phyloP scores from a whole-genome alignment of 2,329 filamentous ascomycete genomes.

The Colletotrichum karsti region DNA sequence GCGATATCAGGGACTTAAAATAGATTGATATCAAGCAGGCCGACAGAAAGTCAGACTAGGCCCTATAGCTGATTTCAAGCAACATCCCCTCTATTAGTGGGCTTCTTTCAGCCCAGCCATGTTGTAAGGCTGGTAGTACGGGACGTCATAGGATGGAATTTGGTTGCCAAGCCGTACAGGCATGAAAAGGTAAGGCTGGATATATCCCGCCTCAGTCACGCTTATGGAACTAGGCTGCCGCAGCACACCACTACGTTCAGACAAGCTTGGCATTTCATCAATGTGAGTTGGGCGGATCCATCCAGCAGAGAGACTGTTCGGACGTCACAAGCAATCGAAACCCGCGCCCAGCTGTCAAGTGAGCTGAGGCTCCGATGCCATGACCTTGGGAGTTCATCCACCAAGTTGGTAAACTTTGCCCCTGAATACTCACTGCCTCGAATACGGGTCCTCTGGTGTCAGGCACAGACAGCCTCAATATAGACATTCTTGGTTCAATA shows the following conservation, averaged over 20 bases:
- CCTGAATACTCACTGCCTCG: neutral
- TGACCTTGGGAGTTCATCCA: neutral
- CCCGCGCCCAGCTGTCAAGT: neutral
- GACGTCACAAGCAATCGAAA: neutral
- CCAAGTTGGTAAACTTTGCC: neutral
- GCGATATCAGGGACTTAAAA: neutral
- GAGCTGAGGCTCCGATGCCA: neutral
- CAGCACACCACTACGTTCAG: neutral
- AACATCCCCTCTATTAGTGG: neutral
- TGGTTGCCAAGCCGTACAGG: neutral
- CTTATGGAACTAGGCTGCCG: neutral
- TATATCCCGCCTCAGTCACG: neutral
- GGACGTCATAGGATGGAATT: neutral
- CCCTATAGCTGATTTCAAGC: neutral
- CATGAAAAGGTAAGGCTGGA: neutral
- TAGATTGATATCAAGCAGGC: neutral
- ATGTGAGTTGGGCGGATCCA: neutral
- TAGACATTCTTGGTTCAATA: neutral
- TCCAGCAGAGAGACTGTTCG: neutral
- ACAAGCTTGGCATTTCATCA: neutral
- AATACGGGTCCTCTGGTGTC: neutral
- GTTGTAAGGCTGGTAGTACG: neutral
- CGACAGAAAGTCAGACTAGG: neutral
- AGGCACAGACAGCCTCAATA: neutral
- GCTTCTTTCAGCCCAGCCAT: neutral